These are phyloP conservation scores for Ascochyta fabae DNA, from an alignment of 2,329 filamentous ascomycete species.

Conservation along the genomic window DNA sequence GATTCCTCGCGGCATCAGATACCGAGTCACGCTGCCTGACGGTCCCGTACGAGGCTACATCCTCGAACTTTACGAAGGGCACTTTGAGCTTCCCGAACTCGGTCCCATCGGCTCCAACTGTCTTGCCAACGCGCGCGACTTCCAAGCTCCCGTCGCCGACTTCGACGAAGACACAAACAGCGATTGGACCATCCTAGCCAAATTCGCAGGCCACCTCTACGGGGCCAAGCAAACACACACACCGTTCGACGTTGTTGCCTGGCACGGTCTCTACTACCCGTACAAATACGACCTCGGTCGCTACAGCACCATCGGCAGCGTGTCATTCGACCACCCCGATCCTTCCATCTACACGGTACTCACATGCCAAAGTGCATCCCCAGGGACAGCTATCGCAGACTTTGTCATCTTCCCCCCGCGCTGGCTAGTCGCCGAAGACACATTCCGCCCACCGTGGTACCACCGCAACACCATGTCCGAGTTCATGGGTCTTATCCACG, in stretches of 20 bases:
- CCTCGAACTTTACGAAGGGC: constrained; percentile 69
- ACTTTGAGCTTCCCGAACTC: constrained; percentile 70
- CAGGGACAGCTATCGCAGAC: constrained; percentile 66
- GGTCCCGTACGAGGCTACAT: constrained; percentile 70
- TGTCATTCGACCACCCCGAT: constrained; percentile 69
- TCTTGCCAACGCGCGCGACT: constrained; percentile 70
- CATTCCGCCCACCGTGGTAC: constrained; percentile 75
- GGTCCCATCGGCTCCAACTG: constrained; percentile 71
- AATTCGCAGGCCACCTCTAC: constrained; percentile 68
- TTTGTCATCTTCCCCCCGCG: constrained; percentile 76
- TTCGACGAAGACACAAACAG: constrained; percentile 63
- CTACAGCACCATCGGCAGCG: constrained; percentile 63
- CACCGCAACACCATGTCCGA: constrained; percentile 74
- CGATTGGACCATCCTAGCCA: constrained; percentile 65
- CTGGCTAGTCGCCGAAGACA: constrained; percentile 73
- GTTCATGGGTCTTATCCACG: constrained; percentile 70
- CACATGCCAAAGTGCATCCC: constrained; percentile 64
- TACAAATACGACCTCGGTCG: constrained; percentile 66
- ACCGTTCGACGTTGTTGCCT: constrained; percentile 74
- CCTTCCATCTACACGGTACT: constrained; percentile 72
- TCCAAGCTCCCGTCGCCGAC: constrained; percentile 65
- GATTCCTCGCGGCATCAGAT: constrained; percentile 70
- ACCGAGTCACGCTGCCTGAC: constrained; percentile 65
- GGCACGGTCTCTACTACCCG: constrained; percentile 73
- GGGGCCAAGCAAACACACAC: constrained; percentile 67